A percentile compares a stretch with the other conserved stretches of the same genome.
Conservation (phyloP, 805 yeast species). For the Metschnikowia orientalis region DNA sequence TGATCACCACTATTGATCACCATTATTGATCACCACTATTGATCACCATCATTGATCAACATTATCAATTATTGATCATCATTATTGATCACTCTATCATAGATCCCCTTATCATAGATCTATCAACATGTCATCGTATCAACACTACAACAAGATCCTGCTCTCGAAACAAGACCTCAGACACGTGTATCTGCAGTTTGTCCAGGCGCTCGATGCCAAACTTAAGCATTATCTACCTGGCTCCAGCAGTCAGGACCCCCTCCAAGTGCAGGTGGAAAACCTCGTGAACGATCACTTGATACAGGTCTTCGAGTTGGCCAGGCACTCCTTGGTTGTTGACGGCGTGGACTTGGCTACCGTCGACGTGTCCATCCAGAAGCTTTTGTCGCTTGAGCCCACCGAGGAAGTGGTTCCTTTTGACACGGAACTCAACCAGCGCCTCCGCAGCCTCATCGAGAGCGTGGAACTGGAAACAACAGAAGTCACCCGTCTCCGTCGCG, state of each 20-base stretch:
- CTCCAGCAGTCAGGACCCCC: constrained; percentile 38
- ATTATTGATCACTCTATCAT: too few relatives aligned
- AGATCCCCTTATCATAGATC: too few relatives aligned
- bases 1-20: too few relatives aligned
- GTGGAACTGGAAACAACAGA: constrained; percentile 61
- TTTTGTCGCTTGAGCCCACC: constrained; percentile 25
- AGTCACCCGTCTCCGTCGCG: constrained; percentile 52
- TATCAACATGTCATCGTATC: constrained; percentile 19
- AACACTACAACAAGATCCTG: constrained; percentile 40
- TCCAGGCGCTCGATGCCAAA: constrained; percentile 39
- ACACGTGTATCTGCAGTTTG: constrained; percentile 43
- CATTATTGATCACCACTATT: too few relatives aligned
- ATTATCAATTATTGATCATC: too few relatives aligned
- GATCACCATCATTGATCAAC: too few relatives aligned
- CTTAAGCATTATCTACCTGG: constrained; percentile 48
- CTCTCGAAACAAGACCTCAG: constrained; percentile 51
- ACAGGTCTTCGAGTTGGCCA: constrained; percentile 54
- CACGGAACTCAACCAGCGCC: constrained; percentile 52
- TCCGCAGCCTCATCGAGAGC: constrained; percentile 51
- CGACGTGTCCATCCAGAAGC: constrained; percentile 19
- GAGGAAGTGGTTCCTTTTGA: constrained; percentile 69
- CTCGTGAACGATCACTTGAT: constrained; percentile 44
- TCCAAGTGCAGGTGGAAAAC: constrained; percentile 41
- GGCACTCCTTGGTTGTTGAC: constrained; percentile 53
- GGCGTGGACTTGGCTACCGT: constrained; percentile 41